Base-by-base conservation (phyloP, 2,329 filamentous ascomycete genomes). In the Penicillium corylophilum region DNA sequence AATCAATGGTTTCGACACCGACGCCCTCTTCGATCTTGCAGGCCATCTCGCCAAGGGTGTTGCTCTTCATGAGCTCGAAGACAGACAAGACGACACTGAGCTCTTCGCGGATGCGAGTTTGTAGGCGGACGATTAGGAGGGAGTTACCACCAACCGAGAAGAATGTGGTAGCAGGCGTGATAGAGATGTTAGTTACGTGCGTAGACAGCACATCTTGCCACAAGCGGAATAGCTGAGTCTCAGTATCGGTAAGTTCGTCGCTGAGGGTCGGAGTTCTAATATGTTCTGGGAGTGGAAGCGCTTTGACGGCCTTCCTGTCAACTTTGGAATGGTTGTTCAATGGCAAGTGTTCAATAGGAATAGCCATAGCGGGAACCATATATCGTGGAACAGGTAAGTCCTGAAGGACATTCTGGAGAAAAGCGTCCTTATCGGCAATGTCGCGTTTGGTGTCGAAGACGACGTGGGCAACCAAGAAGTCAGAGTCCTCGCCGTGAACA, bases 31-130 rank as follows among this genome's bases (percentile, higher is more conserved):
- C 52, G 35, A 77, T 62, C 15, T 55, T 49, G 4, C 51, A 48
- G 1, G 76, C 72, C 75, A 82, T 78, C 1, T 35, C 39, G 0
- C 61, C 59, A 1, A 81, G 64, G 0, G 72, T 75, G 51, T 64
- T 74, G 1, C 60, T 50, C 3, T 68, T 55, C 39, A 77, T 70
- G 0, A 81, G 62, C 0, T 76, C 55, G 1, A 61, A n/a, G 0
- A 80, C 59, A 0, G 59, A 54, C 0, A 77, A 8, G 1, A 38
- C 42, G 5, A 70, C 60, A 0, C 57, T 48, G 46, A 79, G 74
- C 0, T 29, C 29, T 1, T 66, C 45, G 1, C 57, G 55, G 26
- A 82, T 71, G 0, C 49, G 48, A 0, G 56, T 46, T 46, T 74
- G 71, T 0, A 82, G 68, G 15, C 49, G 48, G 10, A 69, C 28